These are phyloP conservation scores for Amanita rimosa DNA, from an alignment of 768 basidiomycete species.

Conservation along the genomic window DNA sequence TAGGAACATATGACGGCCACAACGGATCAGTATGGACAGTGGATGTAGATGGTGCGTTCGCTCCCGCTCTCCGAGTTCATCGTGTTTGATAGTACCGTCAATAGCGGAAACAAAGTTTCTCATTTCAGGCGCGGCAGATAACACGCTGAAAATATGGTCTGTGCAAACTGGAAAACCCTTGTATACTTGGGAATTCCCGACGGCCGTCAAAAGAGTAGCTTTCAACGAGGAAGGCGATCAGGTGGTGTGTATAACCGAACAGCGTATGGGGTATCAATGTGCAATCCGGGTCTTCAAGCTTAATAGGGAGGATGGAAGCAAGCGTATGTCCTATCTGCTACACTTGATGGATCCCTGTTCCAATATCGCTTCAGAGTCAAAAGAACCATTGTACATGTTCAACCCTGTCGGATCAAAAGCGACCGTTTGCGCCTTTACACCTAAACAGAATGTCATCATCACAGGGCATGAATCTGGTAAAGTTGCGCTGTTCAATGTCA, in stretches of 20 bases:
- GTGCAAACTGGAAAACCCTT: constrained; percentile 87
- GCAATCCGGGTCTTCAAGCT: constrained; percentile 86
- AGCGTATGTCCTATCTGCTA: constrained; percentile 45
- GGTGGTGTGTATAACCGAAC: constrained; percentile 92
- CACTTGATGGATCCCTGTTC: not conserved
- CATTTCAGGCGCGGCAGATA: constrained; percentile 91
- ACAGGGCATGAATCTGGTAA: constrained; percentile 98
- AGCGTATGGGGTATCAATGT: constrained; percentile 89
- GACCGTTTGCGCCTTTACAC: constrained; percentile 91
- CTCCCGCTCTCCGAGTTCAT: constrained; percentile 1
- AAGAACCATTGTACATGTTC: constrained; percentile 70
- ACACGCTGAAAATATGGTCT: constrained; percentile 83
- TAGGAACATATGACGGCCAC: constrained; percentile 94
- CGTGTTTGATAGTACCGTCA: not conserved
- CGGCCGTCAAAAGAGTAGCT: constrained; percentile 91
- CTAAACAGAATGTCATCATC: constrained; percentile 65
- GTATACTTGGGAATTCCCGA: constrained; percentile 95
- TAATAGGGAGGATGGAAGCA: constrained; percentile 71
- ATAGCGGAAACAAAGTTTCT: constrained; percentile 74
- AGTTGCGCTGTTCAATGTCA: constrained; percentile 82
- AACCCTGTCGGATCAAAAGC: constrained; percentile 89
- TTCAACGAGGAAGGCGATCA: constrained; percentile 81
- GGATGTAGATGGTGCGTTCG: constrained; percentile 80
- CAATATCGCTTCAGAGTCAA: constrained; percentile 41
- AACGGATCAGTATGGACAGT: constrained; percentile 97